Conservation (phyloP, 106 monocot species). For the Apostasia shenzhenica region DNA sequence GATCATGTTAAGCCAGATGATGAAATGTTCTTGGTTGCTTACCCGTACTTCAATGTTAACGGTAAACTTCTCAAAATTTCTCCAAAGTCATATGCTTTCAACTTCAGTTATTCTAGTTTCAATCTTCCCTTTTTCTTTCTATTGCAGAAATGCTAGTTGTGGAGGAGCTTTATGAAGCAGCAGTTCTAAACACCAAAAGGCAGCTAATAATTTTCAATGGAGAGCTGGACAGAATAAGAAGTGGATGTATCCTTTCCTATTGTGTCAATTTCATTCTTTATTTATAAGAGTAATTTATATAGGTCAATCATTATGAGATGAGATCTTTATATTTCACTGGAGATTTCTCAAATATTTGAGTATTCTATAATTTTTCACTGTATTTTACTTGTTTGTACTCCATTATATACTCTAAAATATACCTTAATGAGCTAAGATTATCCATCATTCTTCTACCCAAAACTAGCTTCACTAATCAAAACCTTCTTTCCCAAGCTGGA, state of each 20-base stretch:
- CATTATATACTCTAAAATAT: neutral
- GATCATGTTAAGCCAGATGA: conserved; percentile 80
- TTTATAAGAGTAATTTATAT: no score
- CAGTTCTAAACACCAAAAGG: conserved; percentile 53
- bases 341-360: no score
- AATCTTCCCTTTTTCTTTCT: neutral
- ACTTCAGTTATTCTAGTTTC: neutral
- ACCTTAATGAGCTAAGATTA: conserved; percentile 71
- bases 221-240: conserved; percentile 93
- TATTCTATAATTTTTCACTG: neutral
- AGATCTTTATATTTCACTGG: no score
- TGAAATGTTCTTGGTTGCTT: conserved; percentile 84
- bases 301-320: no score
- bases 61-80: conserved; percentile 30
- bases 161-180: conserved; percentile 84
- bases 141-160: conserved; percentile 93
- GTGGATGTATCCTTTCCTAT: conserved; percentile 85
- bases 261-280: neutral
- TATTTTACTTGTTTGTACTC: neutral
- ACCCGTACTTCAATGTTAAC: conserved; percentile 98
- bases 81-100: neutral
- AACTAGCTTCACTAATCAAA: conserved; percentile 63
- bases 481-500: conserved; percentile 80
- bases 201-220: conserved; percentile 92
- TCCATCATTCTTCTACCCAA: conserved; percentile 94